Conservation (phyloP, 768 basidiomycete genomes). For the Tubosaeta sp. region DNA sequence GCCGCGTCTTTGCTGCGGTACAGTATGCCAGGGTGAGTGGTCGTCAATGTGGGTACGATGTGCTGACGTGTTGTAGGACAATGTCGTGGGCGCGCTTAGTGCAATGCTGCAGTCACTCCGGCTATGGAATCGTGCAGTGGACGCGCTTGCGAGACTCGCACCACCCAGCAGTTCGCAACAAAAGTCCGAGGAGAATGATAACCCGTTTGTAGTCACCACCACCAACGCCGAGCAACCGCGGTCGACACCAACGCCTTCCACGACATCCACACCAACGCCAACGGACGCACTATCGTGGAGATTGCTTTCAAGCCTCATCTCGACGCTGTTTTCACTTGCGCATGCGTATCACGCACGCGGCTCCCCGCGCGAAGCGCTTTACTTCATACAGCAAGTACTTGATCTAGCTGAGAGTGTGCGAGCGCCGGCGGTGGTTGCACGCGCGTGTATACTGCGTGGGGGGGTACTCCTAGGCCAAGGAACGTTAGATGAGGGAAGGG, state of each 20-base stretch:
- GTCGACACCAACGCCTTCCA: conserved; percentile 6
- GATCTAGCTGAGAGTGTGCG: conserved; percentile 67
- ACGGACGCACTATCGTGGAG: conserved; percentile 70
- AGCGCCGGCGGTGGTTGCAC: conserved; percentile 58
- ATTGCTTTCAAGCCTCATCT: conserved; percentile 65
- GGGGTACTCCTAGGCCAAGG: conserved; percentile 69
- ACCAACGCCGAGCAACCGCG: neutral
- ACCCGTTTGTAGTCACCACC: conserved; percentile 54
- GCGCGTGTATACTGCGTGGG: conserved; percentile 62
- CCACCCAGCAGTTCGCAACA: conserved; percentile 29
- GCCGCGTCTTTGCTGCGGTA: conserved; percentile 63
- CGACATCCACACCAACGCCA: conserved; percentile 13
- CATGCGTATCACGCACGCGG: conserved; percentile 69
- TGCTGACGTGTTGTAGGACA: conserved; percentile 43
- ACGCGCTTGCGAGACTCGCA: conserved; percentile 58
- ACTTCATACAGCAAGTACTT: conserved; percentile 75
- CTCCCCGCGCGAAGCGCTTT: conserved; percentile 80
- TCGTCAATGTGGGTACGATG: no score
- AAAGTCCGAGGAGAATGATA: conserved; percentile 33
- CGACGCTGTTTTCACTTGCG: conserved; percentile 60
- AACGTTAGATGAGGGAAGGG: conserved; percentile 52
- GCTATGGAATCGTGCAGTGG: conserved; percentile 76
- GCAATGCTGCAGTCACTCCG: conserved; percentile 67
- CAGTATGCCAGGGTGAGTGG: conserved; percentile 56
- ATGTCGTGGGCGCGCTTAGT: conserved; percentile 52